These are phyloP conservation scores for Mycocentrospora acerina DNA, from an alignment of 2,329 filamentous ascomycete species.

Conservation along the genomic window DNA sequence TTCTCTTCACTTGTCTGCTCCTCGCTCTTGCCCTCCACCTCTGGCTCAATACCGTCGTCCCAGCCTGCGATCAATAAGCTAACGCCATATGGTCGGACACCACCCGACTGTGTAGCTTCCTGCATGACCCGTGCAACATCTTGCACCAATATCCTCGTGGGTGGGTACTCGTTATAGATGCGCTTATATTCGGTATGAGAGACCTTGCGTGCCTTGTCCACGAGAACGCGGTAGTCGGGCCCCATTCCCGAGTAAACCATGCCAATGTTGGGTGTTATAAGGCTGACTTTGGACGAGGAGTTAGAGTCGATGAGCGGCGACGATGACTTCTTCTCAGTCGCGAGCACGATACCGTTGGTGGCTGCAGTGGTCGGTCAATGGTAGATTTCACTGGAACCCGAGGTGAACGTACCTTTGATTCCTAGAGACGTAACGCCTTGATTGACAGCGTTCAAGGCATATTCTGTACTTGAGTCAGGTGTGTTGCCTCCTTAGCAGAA, in stretches of 20 bases:
- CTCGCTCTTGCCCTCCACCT: conserved; percentile 64
- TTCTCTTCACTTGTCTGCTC: conserved; percentile 58
- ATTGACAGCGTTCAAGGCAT: conserved; percentile 98
- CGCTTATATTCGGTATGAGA: conserved; percentile 99
- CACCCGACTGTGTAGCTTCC: conserved; percentile 96
- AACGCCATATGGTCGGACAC: conserved; percentile 95
- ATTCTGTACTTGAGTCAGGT: conserved; percentile 63
- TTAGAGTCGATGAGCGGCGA: conserved; percentile 94
- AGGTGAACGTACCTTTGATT: conserved; percentile 75
- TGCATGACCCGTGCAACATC: conserved; percentile 98
- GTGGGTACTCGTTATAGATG: conserved; percentile 99
- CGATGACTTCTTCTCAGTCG: conserved; percentile 99
- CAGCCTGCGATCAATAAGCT: conserved; percentile 94
- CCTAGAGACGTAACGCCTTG: conserved; percentile 97
- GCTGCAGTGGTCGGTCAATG: conserved; percentile 56
- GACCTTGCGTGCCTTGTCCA: conserved; percentile 97
- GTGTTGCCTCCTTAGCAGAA: not conserved
- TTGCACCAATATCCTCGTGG: conserved; percentile 97
- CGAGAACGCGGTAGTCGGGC: conserved; percentile 94
- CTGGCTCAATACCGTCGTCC: conserved; percentile 94
- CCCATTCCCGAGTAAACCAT: conserved; percentile 99
- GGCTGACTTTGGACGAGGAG: conserved; percentile 94
- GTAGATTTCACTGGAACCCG: not conserved
- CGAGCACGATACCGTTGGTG: conserved; percentile 97
- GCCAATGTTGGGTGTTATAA: conserved; percentile 98